Percentiles rank a stretch among this genome's conserved stretches.
Evolutionary conservation across 2,329 filamentous ascomycete genomes (phyloP).

Genomic region (Alternaria atra): DNA sequence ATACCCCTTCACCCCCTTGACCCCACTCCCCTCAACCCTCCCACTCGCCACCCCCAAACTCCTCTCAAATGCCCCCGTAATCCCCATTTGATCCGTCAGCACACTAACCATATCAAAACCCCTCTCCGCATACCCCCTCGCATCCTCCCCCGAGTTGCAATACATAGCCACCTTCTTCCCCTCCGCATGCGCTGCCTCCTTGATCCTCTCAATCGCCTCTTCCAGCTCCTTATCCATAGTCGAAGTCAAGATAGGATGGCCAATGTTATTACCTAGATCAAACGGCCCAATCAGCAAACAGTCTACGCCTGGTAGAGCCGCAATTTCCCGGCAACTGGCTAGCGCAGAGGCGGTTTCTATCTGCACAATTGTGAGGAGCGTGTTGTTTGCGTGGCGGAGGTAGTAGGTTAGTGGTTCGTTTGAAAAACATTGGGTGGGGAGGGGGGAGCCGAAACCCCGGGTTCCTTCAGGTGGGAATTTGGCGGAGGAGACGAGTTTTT

Average conservation of each 20-base stretch:
- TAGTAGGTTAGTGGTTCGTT: slow-evolving; percentile 58
- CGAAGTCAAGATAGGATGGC: slow-evolving; percentile 58
- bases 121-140: slow-evolving; percentile 60
- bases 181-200: slow-evolving; percentile 60
- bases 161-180: slow-evolving; percentile 66
- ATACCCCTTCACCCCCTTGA: slow-evolving; percentile 30
- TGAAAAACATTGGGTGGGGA: slow-evolving; percentile 59
- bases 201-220: slow-evolving; percentile 61
- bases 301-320: slow-evolving; percentile 62
- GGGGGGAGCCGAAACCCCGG: slow-evolving; percentile 66
- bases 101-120: slow-evolving; percentile 64
- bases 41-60: slow-evolving; percentile 48
- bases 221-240: slow-evolving; percentile 61
- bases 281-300: slow-evolving; percentile 64
- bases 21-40: slow-evolving; percentile 18
- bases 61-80: slow-evolving; percentile 53
- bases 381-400: slow-evolving; percentile 63
- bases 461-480: slow-evolving; percentile 66
- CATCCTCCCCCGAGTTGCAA: slow-evolving; percentile 61
- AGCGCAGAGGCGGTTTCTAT: slow-evolving; percentile 57
- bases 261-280: slow-evolving; percentile 67
- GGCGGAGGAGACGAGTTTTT: slow-evolving; percentile 60
- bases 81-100: slow-evolving; percentile 57
- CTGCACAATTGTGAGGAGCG: slow-evolving; percentile 61
- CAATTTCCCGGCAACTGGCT: slow-evolving; percentile 57